Evolutionary conservation across 2,329 filamentous ascomycete species (phyloP).

Genomic region (Macrophomina tecta): DNA sequence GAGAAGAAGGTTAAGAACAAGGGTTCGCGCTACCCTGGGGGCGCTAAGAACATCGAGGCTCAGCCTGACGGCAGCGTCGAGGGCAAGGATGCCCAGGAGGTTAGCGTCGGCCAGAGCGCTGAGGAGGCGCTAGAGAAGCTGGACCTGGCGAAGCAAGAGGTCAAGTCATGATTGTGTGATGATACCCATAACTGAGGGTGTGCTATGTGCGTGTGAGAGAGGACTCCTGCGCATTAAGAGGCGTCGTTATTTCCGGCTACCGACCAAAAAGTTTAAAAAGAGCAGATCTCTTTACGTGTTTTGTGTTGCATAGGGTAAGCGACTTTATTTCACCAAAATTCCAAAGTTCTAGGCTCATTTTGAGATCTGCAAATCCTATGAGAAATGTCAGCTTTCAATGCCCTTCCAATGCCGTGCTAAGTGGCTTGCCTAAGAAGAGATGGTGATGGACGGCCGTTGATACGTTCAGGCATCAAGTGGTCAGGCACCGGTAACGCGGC

Average conservation of each 20-base stretch:
- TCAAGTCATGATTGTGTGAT: slow-evolving; percentile 26
- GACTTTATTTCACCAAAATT: not conserved
- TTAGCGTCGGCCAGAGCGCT: slow-evolving; percentile 48
- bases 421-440: not conserved
- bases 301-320: not conserved
- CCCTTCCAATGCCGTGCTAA: not conserved
- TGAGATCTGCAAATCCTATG: not conserved
- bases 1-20: slow-evolving; percentile 70
- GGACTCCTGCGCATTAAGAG: not conserved
- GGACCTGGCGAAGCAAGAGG: slow-evolving; percentile 24
- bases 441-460: not conserved
- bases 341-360: not conserved
- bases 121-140: slow-evolving; percentile 43
- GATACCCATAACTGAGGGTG: slow-evolving; percentile 5
- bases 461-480: not conserved
- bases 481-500: not conserved
- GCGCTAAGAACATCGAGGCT: slow-evolving; percentile 44
- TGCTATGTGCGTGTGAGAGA: not conserved
- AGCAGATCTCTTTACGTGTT: slow-evolving; percentile 8
- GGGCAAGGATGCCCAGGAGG: slow-evolving; percentile 48
- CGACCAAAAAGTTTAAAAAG: not conserved
- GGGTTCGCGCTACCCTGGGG: slow-evolving; percentile 68
- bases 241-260: slow-evolving; percentile 5
- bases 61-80: slow-evolving; percentile 55
- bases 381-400: too few species aligned